A percentile compares a stretch with the other conserved stretches of the same genome.
Conservation (phyloP, 495 filamentous ascomycete genomes). For the Margaritispora aquatica region DNA sequence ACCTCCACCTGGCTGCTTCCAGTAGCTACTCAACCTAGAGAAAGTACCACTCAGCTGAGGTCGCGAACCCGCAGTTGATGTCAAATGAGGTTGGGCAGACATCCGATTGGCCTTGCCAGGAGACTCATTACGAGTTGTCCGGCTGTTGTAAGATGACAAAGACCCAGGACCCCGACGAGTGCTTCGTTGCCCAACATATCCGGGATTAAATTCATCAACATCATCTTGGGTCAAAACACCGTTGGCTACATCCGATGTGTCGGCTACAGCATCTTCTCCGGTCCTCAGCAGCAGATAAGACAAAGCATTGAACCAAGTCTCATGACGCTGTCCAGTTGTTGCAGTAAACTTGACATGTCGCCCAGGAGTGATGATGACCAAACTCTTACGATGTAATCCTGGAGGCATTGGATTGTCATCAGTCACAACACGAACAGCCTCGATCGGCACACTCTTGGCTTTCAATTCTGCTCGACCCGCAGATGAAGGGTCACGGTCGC, state of each 20-base stretch:
- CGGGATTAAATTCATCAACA: slow-evolving; percentile 84
- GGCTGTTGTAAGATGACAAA: slow-evolving; percentile 77
- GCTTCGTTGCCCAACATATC: slow-evolving; percentile 34
- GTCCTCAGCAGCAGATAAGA: slow-evolving; percentile 85
- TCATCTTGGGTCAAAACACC: slow-evolving; percentile 64
- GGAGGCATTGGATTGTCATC: slow-evolving; percentile 96
- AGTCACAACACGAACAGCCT: slow-evolving; percentile 85
- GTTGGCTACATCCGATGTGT: slow-evolving; percentile 48
- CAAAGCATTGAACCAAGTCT: slow-evolving; percentile 97
- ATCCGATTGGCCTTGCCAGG: slow-evolving; percentile 39
- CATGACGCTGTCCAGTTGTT: slow-evolving; percentile 85
- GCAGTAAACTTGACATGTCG: slow-evolving; percentile 89
- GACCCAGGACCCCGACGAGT: slow-evolving; percentile 56
- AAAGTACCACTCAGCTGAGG: slow-evolving; percentile 24
- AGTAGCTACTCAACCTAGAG: slow-evolving; percentile 33
- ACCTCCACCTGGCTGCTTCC: slow-evolving; percentile 12
- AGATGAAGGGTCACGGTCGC: slow-evolving; percentile 75
- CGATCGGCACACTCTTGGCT: slow-evolving; percentile 92
- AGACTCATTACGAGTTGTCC: slow-evolving; percentile 55
- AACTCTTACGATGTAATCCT: slow-evolving; percentile 86
- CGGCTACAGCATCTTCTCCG: slow-evolving; percentile 48
- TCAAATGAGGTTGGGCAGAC: slow-evolving; percentile 22
- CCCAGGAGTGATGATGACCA: slow-evolving; percentile 85
- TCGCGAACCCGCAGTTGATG: slow-evolving; percentile 20
- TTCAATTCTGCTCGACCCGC: slow-evolving; percentile 72